Conservation (phyloP, 352 stramenopile genomes). For the Phytophthora megakarya region DNA sequence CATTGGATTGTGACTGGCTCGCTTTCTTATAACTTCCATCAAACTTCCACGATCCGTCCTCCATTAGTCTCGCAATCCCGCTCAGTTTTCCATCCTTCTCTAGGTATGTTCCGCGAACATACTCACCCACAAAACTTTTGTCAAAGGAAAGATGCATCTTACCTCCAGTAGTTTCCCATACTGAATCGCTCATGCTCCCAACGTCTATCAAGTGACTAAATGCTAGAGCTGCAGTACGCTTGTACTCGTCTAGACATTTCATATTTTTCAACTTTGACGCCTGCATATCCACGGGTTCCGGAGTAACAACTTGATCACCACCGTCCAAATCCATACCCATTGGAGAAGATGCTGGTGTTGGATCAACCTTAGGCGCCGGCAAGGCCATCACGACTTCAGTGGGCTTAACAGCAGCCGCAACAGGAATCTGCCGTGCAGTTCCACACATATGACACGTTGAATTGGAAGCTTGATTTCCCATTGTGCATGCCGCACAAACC, state of each 20-base stretch:
- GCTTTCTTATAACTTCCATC: slow-evolving; percentile 73
- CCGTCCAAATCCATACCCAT: slow-evolving; percentile 49
- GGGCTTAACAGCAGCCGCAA: slow-evolving; percentile 43
- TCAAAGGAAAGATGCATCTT: slow-evolving; percentile 52
- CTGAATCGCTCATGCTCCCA: slow-evolving; percentile 35
- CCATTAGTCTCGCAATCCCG: slow-evolving; percentile 54
- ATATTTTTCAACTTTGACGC: slow-evolving; percentile 43
- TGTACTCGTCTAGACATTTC: slow-evolving; percentile 56
- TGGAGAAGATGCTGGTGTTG: slow-evolving; percentile 30
- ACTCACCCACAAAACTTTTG: slow-evolving; percentile 59
- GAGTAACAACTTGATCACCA: slow-evolving; percentile 6
- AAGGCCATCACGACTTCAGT: slow-evolving; percentile 42
- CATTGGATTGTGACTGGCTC: slow-evolving; percentile 72
- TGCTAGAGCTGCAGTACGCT: slow-evolving; percentile 47
- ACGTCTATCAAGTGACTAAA: slow-evolving; percentile 40
- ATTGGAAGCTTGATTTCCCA: slow-evolving; percentile 70
- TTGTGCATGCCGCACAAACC: slow-evolving; percentile 76
- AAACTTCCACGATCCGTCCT: slow-evolving; percentile 69
- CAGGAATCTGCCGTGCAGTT: slow-evolving; percentile 46
- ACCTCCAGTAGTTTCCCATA: slow-evolving; percentile 79
- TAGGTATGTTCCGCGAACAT: slow-evolving; percentile 73
- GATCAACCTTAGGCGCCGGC: slow-evolving; percentile 32
- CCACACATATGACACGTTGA: slow-evolving; percentile 76
- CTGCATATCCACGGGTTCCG: slow-evolving; percentile 15
- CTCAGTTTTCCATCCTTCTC: slow-evolving; percentile 73